Evolutionary conservation across 208 protist species (phyloP), one percentile per base, ranked within the genome.

Genomic region (Phytomonas serpens): DNA sequence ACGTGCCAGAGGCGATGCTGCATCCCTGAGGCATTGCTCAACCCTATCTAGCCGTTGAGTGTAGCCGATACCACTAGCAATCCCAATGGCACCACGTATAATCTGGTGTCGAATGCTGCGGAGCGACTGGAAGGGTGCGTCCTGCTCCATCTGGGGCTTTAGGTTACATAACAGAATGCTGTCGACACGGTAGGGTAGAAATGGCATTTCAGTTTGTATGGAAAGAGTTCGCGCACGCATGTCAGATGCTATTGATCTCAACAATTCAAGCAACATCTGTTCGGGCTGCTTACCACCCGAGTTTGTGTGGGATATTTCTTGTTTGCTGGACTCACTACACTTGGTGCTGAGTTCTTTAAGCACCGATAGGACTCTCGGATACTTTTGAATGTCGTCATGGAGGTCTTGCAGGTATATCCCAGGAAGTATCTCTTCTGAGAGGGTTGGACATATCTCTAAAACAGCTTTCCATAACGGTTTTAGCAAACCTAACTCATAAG

Each of bases 1-100:
- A 92, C 84, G 92, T 91, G 62, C 82, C 86, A 72, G 89, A 92
- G 32, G 77, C 74, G 69, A 93, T 90, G 37, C 88, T 37, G 61
- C 40, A 9, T n/a, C 68, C 51, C 40, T 40, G n/a, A 71, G 42
- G 42, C 68, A 71, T 4, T 57, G 68, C 68, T 71, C 68, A 27
- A 38, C 40, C 16, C 71, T 34, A 13, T 42, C 42, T 63, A 77
- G 73, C 23, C 69, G 57, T 2, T 64, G 47, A 29, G 69, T 27
- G 65, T 69, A 57, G 64, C 61, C 31, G 47, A 74, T 32, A 62
- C 61, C 29, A 9, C 29, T 13, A 64, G 38, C 61, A 34, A 34
- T 36, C 31, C 27, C 64, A 38, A 63, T 36, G 52, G 33, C 67
- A 62, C 47, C 27, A 37, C 64, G 51, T 5, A 69, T 37, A 5